Base-by-base conservation (phyloP, 176 grass and related monocot species). In the Zea luxurians region DNA sequence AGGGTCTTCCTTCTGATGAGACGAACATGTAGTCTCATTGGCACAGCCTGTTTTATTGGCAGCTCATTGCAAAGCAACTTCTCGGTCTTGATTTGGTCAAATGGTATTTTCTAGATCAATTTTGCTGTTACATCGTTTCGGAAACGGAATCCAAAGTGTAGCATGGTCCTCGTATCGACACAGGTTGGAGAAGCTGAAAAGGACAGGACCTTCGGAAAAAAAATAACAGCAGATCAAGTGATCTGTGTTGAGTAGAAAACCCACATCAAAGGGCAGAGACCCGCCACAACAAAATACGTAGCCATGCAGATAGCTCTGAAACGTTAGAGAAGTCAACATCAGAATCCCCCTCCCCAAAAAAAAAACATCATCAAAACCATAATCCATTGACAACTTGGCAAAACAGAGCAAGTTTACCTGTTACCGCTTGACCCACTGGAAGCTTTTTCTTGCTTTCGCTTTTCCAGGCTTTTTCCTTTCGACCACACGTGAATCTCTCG, bases 401-500 rank as follows among this genome's bases (percentile, higher is more conserved):
- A 21, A 70, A 41, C 13, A 35, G 21, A 13, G 7, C n/a, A 2
- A 37, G 40, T 66, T 67, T 91, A 87, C 89, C 88, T 92, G 81
- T 81, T 93, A 99, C 55, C 96, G 90, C 83, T 99, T 99, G 78
- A 99, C 96, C 90, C 96, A 99, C 83, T 93, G 96, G 84, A 93
- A 99, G 78, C 92, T 99, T 90, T 95, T 99, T 82, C 90, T 92
- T 81, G 96, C 92, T 84, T 99, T 99, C 9, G 92, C 92, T 78
- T 95, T 99, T 55, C 96, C 96, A 70, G 96, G 92, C 58, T 95
- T 99, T 67, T 95, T 95, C 72, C 90, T 92, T 90, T 93, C 92
- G 34, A 99, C 92, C 55, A 89, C 92, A 6, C 90, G 89, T 3
- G 92, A 85, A 82, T 99, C 96, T 83, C 96, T 94, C 64, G 81